Percentiles rank a stretch among this genome's conserved stretches.
Evolutionary conservation across 495 filamentous ascomycete species (phyloP).

Genomic region (Copromyces sp.): DNA sequence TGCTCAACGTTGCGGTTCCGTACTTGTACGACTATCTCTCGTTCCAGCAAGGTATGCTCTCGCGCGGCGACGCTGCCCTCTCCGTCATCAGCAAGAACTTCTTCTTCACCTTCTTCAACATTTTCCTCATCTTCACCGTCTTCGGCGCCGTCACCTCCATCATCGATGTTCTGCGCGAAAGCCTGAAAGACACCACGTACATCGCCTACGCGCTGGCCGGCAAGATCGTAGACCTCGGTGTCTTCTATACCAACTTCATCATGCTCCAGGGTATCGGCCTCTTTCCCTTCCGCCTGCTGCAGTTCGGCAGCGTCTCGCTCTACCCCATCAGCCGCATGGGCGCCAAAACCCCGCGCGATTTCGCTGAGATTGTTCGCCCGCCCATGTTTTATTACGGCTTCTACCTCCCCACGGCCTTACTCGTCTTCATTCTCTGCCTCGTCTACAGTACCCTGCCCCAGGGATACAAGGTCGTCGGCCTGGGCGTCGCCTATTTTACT

Average conservation of each 20-base stretch:
- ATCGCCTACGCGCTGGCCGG: constrained; percentile 67
- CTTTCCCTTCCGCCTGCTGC: constrained; percentile 83
- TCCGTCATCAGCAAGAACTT: constrained; percentile 97
- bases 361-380: constrained; percentile 71
- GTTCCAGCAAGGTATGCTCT: constrained; percentile 85
- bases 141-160: constrained; percentile 73
- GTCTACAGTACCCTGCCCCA: constrained; percentile 85
- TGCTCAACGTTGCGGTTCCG: constrained; percentile 81
- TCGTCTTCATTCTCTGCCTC: constrained; percentile 87
- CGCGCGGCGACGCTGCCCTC: constrained; percentile 87
- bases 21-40: constrained; percentile 94
- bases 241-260: constrained; percentile 92
- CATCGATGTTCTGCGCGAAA: constrained; percentile 57
- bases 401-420: constrained; percentile 82
- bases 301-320: constrained; percentile 75
- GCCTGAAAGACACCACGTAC: constrained; percentile 64
- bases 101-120: constrained; percentile 99
- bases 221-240: constrained; percentile 59
- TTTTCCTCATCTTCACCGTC: constrained; percentile 90
- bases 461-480: constrained; percentile 70
- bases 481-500: constrained; percentile 79
- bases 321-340: constrained; percentile 71
- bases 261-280: constrained; percentile 86
- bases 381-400: constrained; percentile 92
- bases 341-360: constrained; percentile 87